Conservation (phyloP, 495 filamentous ascomycete genomes). For the Clohesyomyces aquaticus region DNA sequence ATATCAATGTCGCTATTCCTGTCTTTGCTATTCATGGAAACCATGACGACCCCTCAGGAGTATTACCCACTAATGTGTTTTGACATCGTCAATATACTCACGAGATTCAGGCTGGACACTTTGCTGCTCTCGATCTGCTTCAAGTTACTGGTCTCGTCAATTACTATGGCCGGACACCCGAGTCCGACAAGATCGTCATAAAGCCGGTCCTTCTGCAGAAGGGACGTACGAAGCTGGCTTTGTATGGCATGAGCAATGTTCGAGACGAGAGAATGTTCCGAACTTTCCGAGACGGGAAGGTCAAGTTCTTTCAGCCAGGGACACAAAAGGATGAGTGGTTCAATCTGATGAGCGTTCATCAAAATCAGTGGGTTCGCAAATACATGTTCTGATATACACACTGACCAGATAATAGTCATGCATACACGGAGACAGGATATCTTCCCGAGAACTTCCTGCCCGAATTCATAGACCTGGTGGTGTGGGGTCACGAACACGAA, state of each 20-base stretch:
- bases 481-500: slow-evolving; percentile 99
- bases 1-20: slow-evolving; percentile 96
- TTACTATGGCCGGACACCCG: slow-evolving; percentile 90
- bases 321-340: slow-evolving; percentile 92
- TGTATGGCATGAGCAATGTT: slow-evolving; percentile 96
- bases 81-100: slow-evolving; percentile 36
- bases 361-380: slow-evolving; percentile 69
- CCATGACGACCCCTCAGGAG: slow-evolving; percentile 93
- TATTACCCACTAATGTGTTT: slow-evolving; percentile 30
- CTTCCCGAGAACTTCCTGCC: slow-evolving; percentile 94
- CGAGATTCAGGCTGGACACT: slow-evolving; percentile 69
- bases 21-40: slow-evolving; percentile 99
- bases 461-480: slow-evolving; percentile 83
- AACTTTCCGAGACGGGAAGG: slow-evolving; percentile 89
- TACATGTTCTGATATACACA: background rate
- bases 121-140: slow-evolving; percentile 86
- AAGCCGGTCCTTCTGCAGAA: slow-evolving; percentile 95
- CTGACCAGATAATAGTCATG: slow-evolving; percentile 53
- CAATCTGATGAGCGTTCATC: slow-evolving; percentile 93
- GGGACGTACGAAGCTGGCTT: slow-evolving; percentile 86
- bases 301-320: slow-evolving; percentile 86
- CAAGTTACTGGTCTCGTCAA: slow-evolving; percentile 91
- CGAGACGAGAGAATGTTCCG: slow-evolving; percentile 92
- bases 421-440: slow-evolving; percentile 86
- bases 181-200: slow-evolving; percentile 87